A percentile compares a stretch with the other conserved stretches of the same genome.
These are phyloP conservation scores for Neohortaea acidophila DNA, from an alignment of 495 filamentous ascomycete species.

Conservation along the genomic window DNA sequence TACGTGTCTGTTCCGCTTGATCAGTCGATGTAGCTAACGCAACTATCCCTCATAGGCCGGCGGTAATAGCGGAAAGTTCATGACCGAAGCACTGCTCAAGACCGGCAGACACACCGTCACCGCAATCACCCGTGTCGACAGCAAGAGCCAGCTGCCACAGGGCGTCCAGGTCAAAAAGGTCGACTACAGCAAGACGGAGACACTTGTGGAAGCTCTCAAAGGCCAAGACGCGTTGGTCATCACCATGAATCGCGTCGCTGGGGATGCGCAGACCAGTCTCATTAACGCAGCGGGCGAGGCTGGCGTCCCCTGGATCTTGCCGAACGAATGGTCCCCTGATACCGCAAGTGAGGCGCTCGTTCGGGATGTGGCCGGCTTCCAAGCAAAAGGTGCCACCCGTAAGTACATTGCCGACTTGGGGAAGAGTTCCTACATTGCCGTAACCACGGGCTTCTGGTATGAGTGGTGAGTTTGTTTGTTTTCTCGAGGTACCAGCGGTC, in stretches of 20 bases:
- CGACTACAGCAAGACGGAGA: slow-evolving; percentile 31
- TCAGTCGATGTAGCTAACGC: not conserved
- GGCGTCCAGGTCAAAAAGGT: slow-evolving; percentile 30
- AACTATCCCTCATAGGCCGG: slow-evolving; percentile 33
- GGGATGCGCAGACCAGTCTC: slow-evolving; percentile 43
- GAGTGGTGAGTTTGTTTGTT: too few species aligned
- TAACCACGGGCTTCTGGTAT: slow-evolving; percentile 39
- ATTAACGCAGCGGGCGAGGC: slow-evolving; percentile 46
- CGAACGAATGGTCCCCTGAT: slow-evolving; percentile 32
- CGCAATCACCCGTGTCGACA: slow-evolving; percentile 34
- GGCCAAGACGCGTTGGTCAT: slow-evolving; percentile 45
- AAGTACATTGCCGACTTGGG: slow-evolving; percentile 15
- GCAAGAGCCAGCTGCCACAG: slow-evolving; percentile 26
- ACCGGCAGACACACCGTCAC: slow-evolving; percentile 40
- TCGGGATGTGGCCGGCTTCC: slow-evolving; percentile 4
- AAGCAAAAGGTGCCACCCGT: slow-evolving; percentile 24
- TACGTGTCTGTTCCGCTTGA: slow-evolving; percentile 6
- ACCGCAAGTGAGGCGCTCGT: not conserved
- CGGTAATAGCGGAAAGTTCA: slow-evolving; percentile 40
- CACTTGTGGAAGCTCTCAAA: slow-evolving; percentile 31
- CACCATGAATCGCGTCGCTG: slow-evolving; percentile 33
- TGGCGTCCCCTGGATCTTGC: slow-evolving; percentile 44
- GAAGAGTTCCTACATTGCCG: slow-evolving; percentile 26
- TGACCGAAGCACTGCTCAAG: slow-evolving; percentile 36
- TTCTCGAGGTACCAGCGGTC: too few species aligned